These are phyloP conservation scores for Achaetomium macrosporum DNA, from an alignment of 2,329 filamentous ascomycete species.

Conservation along the genomic window DNA sequence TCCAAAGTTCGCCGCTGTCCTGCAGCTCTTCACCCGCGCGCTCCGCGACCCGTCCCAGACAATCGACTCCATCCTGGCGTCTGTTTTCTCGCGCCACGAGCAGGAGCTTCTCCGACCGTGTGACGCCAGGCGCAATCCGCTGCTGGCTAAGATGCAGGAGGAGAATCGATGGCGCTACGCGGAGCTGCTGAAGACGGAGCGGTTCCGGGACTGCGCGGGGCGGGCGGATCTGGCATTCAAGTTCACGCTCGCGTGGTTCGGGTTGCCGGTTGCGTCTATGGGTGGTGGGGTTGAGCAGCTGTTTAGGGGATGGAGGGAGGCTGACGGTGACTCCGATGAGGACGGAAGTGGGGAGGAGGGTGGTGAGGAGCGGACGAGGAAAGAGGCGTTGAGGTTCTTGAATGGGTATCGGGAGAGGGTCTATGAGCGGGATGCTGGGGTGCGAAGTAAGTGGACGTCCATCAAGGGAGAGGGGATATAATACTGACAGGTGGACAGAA, in stretches of 20 bases:
- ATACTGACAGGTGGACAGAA: conserved; percentile 7
- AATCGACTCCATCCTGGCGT: conserved; percentile 30
- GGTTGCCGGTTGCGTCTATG: conserved; percentile 39
- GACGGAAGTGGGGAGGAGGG: not conserved
- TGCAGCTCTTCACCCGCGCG: conserved; percentile 5
- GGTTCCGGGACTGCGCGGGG: conserved; percentile 15
- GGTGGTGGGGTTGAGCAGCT: conserved; percentile 10
- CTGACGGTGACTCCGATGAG: not conserved
- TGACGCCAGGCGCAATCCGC: not conserved
- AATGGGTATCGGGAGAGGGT: conserved; percentile 16
- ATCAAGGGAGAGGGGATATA: not conserved
- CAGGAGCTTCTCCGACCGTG: conserved; percentile 13
- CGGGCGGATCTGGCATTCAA: conserved; percentile 32
- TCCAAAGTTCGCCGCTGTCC: conserved; percentile 5
- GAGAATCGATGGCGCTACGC: conserved; percentile 12
- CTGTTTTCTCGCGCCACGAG: conserved; percentile 25
- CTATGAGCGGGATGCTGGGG: conserved; percentile 13
- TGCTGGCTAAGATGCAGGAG: conserved; percentile 17
- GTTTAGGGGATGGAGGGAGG: conserved; percentile 8
- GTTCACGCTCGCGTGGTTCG: conserved; percentile 43
- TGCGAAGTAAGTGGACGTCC: conserved; percentile 12
- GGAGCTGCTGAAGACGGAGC: conserved; percentile 6
- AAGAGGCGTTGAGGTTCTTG: conserved; percentile 17
- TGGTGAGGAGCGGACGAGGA: not conserved
- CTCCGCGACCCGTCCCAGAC: conserved; percentile 17